Percentiles rank a stretch among this genome's conserved stretches.
These are phyloP conservation scores for Chaetothyriales sp. DNA, from an alignment of 2,329 filamentous ascomycete species.

Conservation along the genomic window DNA sequence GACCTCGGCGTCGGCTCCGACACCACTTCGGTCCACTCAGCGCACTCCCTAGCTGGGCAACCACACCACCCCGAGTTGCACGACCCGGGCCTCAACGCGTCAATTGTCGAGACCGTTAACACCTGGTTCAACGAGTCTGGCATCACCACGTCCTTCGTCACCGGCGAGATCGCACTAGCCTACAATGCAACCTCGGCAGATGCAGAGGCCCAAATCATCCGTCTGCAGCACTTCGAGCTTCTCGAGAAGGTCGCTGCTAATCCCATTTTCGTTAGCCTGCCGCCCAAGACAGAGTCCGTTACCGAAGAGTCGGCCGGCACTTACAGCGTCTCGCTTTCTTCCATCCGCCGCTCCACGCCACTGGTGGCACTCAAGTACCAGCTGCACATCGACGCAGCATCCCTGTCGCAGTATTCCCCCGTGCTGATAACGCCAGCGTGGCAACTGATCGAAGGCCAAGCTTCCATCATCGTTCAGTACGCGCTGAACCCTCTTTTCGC, in stretches of 20 bases:
- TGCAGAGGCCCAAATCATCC: slow-evolving; percentile 49
- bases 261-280: slow-evolving; percentile 62
- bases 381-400: slow-evolving; percentile 54
- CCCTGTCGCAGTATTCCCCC: slow-evolving; percentile 50
- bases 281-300: slow-evolving; percentile 4
- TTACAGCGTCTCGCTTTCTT: slow-evolving; percentile 61
- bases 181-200: slow-evolving; percentile 49
- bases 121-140: slow-evolving; percentile 65
- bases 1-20: slow-evolving; percentile 60
- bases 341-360: slow-evolving; percentile 50
- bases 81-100: slow-evolving; percentile 68
- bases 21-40: slow-evolving; percentile 80
- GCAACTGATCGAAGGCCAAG: slow-evolving; percentile 72
- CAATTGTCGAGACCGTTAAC: slow-evolving; percentile 82
- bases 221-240: slow-evolving; percentile 74
- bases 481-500: slow-evolving; percentile 60
- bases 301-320: slow-evolving; percentile 52
- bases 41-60: slow-evolving; percentile 55
- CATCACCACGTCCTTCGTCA: slow-evolving; percentile 58
- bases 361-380: slow-evolving; percentile 87
- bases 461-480: slow-evolving; percentile 77
- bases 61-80: slow-evolving; percentile 70
- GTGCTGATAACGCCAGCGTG: slow-evolving; percentile 61
- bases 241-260: slow-evolving; percentile 91
- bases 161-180: slow-evolving; percentile 77